Evolutionary conservation across 1,284 basidiomycete genomes (phyloP).

Genomic region (Melampsora americana): DNA sequence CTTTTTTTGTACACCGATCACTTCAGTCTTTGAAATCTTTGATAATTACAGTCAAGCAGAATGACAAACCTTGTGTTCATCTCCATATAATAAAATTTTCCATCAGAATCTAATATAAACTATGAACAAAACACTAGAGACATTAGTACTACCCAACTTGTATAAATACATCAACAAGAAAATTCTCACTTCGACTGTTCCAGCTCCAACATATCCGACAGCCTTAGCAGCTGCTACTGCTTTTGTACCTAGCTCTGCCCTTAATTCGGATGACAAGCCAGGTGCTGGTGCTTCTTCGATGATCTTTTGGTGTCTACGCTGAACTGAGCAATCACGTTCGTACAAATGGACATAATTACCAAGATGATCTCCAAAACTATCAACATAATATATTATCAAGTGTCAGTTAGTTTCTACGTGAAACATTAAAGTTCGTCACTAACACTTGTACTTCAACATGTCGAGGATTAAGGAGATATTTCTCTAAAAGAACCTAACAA

Average conservation of each 20-base stretch:
- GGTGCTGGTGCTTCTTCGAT: constrained; percentile 94
- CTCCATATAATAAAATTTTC: constrained; percentile 87
- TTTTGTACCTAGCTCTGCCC: constrained; percentile 76
- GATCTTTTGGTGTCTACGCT: constrained; percentile 89
- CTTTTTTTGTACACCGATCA: neutral
- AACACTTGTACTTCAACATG: constrained; percentile 74
- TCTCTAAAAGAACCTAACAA: constrained; percentile 50
- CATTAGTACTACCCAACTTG: neutral
- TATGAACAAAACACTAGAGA: constrained; percentile 52
- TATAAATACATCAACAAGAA: neutral
- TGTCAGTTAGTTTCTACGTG: constrained; percentile 57
- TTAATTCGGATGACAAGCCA: constrained; percentile 69
- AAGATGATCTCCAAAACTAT: constrained; percentile 75
- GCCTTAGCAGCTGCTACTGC: constrained; percentile 86
- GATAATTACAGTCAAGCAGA: neutral
- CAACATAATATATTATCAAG: constrained; percentile 63
- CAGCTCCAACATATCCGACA: constrained; percentile 83
- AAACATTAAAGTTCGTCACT: constrained; percentile 58
- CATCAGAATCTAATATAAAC: constrained; percentile 84
- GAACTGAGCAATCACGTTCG: constrained; percentile 92
- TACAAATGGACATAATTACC: constrained; percentile 80
- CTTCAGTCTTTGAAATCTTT: neutral
- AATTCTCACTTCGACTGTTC: constrained; percentile 64
- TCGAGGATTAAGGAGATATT: constrained; percentile 51
- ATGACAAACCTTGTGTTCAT: constrained; percentile 70